Evolutionary conservation across 2,329 filamentous ascomycete genomes (phyloP).

Genomic region (Calonectria henricotiae): DNA sequence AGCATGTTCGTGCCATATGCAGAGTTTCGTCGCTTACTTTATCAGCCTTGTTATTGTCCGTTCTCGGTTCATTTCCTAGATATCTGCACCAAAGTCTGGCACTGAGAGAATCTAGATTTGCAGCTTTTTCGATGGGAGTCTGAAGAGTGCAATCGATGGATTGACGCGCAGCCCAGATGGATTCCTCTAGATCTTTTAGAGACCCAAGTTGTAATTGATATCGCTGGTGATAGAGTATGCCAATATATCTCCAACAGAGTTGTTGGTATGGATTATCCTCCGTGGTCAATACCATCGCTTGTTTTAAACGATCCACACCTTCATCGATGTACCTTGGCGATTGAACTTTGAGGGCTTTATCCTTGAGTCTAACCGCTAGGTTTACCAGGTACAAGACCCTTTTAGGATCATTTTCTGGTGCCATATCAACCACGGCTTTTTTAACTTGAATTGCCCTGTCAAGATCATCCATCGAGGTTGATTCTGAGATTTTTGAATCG

Average conservation of each 20-base stretch:
- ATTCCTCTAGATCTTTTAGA: neutral
- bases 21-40: neutral
- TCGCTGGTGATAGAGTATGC: neutral
- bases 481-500: neutral
- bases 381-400: neutral
- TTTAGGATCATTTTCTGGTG: neutral
- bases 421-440: neutral
- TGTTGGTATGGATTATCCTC: neutral
- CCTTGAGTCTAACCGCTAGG: neutral
- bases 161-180: neutral
- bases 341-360: neutral
- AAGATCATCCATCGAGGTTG: neutral
- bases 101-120: neutral
- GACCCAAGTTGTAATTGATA: neutral
- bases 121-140: neutral
- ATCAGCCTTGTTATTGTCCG: neutral
- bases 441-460: neutral
- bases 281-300: neutral
- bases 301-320: neutral
- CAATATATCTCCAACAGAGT: neutral
- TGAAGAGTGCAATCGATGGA: neutral
- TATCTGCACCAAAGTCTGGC: neutral
- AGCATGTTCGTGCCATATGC: neutral
- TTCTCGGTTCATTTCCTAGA: neutral
- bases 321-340: neutral